Evolutionary conservation across 2,329 filamentous ascomycete species (phyloP), one percentile per base, ranked within the genome.

Genomic region (Botrytis fabae): DNA sequence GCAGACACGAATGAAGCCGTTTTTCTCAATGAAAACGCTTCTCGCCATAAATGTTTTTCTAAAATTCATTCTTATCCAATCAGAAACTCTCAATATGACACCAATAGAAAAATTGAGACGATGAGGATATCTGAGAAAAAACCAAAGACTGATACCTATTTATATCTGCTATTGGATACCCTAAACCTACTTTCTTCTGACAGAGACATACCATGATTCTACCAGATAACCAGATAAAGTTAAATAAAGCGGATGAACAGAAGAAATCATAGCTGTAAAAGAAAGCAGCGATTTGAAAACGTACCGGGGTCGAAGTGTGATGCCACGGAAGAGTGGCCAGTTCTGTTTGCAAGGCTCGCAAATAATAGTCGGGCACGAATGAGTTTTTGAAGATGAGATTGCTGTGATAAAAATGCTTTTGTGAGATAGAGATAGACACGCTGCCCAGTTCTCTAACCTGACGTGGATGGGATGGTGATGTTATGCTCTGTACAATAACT

Each of bases 31-130:
- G 25, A 51, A 51, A 51, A 12, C 7, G 25, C 12, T n/a, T 51
- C 5, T 2, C 25, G n/a, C 0, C 12, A 51, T 51, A 28, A 28
- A 2, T 1, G 1, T 28, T 28, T n/a, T n/a, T n/a, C 10, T n/a
- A 25, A n/a, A 12, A 51, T 16, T 7, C 1, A 2, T 7, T 51
- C 48, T 16, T 12, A n/a, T n/a, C 14, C 12, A 51, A 51, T 12
- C 25, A 7, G 25, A 51, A n/a, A 6, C 25, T 22, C 12, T 51
- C 48, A n/a, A 51, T 3, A 51, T 51, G 48, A n/a, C 25, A 51
- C 10, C 4, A n/a, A 51, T 6, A n/a, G 25, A 28, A 25, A 2
- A 51, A 51, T n/a, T 51, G 25, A 51, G 48, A 51, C 25, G 2
- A 51, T 51, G 25, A n/a, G 0, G 46, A 48, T 9, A 25, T 25